Conservation (phyloP, 768 basidiomycete genomes). For the Baorangia bicolor region DNA sequence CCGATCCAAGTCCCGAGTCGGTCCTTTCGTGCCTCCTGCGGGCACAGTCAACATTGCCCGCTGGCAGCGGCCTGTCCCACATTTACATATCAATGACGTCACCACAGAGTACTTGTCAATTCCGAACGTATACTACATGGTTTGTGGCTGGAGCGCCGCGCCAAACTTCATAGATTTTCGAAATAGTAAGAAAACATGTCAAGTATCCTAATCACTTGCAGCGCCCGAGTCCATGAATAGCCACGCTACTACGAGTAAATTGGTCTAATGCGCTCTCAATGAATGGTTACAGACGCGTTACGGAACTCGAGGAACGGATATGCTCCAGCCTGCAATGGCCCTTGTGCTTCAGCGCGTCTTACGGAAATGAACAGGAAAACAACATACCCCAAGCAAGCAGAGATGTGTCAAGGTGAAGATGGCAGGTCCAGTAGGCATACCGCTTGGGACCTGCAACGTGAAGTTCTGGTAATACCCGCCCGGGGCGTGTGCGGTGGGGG, state of each 20-base stretch:
- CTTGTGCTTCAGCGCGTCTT: not conserved
- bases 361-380: not conserved
- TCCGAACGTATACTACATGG: too few relatives aligned
- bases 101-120: too few relatives aligned
- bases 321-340: constrained; percentile 19
- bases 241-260: not conserved
- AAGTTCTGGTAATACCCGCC: constrained; percentile 32
- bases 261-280: not conserved
- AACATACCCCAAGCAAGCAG: constrained; percentile 30
- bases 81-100: not conserved
- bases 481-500: constrained; percentile 14
- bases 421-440: constrained; percentile 18
- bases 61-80: not conserved
- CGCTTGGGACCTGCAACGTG: constrained; percentile 13
- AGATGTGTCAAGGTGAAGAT: constrained; percentile 32
- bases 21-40: not conserved
- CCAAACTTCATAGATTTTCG: not conserved
- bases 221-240: not conserved
- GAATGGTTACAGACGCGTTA: constrained; percentile 22
- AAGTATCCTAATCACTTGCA: not conserved
- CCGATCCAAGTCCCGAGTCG: not conserved
- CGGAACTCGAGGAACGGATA: constrained; percentile 31
- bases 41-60: constrained; percentile 1
- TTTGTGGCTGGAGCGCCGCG: not conserved
- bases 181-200: not conserved